These are phyloP conservation scores for Cyathus striatus DNA, from an alignment of 768 basidiomycete species.

Conservation along the genomic window DNA sequence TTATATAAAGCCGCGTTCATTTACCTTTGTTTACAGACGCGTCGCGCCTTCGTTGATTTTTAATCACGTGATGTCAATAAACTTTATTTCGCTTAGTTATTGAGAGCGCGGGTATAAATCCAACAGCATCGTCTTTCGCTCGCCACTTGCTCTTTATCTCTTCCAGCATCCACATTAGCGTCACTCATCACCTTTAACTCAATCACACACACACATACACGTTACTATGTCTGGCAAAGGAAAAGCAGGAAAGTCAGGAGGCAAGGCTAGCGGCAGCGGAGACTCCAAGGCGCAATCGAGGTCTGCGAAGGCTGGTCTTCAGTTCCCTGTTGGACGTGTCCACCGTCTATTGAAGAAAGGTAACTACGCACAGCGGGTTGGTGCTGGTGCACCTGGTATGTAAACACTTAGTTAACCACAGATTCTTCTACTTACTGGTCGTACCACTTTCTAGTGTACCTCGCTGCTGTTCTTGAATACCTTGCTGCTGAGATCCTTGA, in stretches of 20 bases:
- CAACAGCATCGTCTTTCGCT: constrained; percentile 7
- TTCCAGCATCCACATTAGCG: no score
- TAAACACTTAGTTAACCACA: not conserved
- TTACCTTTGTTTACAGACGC: constrained; percentile 26
- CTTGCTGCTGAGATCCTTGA: constrained; percentile 82
- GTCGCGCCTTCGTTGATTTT: constrained; percentile 34
- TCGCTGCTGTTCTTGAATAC: constrained; percentile 78
- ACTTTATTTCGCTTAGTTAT: constrained; percentile 18
- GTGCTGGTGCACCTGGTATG: constrained; percentile 66
- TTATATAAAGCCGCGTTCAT: constrained; percentile 32
- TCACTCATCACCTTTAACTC: constrained; percentile 9
- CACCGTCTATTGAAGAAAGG: constrained; percentile 72
- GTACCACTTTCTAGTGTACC: constrained; percentile 46
- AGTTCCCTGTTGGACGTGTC: constrained; percentile 80
- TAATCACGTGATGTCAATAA: constrained; percentile 7
- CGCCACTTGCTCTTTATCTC: constrained; percentile 7
- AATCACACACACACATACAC: constrained; percentile 7
- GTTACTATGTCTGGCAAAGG: constrained; percentile 37
- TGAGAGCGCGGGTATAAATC: constrained; percentile 20
- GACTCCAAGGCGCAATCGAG: constrained; percentile 47
- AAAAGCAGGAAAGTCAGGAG: constrained; percentile 43
- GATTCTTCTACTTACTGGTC: constrained; percentile 2
- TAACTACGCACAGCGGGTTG: constrained; percentile 71
- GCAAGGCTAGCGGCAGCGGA: constrained; percentile 39
- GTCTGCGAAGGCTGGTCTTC: constrained; percentile 56